Evolutionary conservation across 129 eudicot species (phyloP).

Genomic region (Saposhnikovia divaricata): DNA sequence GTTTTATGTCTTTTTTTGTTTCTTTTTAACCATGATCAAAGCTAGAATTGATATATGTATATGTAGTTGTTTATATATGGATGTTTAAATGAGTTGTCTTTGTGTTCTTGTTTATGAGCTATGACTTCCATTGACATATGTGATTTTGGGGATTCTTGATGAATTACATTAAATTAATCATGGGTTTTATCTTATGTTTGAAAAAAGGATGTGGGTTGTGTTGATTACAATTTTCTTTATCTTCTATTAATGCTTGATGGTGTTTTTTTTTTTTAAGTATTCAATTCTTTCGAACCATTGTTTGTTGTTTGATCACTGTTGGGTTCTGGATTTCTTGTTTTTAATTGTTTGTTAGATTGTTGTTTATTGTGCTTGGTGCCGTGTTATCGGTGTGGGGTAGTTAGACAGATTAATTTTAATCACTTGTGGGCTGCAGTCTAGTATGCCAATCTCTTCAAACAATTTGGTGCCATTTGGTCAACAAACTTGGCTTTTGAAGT

Average conservation of each 20-base stretch:
- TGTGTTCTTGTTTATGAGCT: not conserved
- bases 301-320: not conserved
- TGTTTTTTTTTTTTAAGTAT: not conserved
- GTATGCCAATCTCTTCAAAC: not conserved
- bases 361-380: not conserved
- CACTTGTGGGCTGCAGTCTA: not conserved
- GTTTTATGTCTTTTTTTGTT: not conserved
- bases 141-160: not conserved
- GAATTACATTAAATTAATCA: not conserved
- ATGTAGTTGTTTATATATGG: not conserved
- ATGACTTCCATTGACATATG: not conserved
- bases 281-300: not conserved
- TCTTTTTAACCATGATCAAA: not conserved
- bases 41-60: not conserved
- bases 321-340: not conserved
- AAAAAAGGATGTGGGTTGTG: not conserved
- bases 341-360: not conserved
- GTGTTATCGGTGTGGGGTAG: not conserved
- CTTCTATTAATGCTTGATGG: not conserved
- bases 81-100: not conserved
- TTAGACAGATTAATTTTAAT: not conserved
- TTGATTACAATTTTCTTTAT: not conserved
- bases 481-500: not conserved
- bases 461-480: conserved; percentile 2
- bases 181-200: not conserved